These are phyloP conservation scores for Plectranthus barbatus DNA, from an alignment of 257 asterid genomes.

Conservation along the genomic window DNA sequence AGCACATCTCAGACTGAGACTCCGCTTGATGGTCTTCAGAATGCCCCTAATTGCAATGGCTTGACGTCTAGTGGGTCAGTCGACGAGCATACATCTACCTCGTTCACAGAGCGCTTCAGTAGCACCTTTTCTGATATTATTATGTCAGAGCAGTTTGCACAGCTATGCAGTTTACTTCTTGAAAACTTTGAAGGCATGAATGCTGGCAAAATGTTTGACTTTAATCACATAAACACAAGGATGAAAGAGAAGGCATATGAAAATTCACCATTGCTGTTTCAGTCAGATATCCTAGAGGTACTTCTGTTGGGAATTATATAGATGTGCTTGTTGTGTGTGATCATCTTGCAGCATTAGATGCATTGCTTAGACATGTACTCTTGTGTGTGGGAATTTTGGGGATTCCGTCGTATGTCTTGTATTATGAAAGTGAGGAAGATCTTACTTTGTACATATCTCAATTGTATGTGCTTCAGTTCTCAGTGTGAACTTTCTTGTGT, in stretches of 20 bases:
- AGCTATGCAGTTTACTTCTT: conserved; percentile 44
- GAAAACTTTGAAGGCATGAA: conserved; percentile 47
- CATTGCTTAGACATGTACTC: neutral
- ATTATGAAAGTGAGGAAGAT: neutral
- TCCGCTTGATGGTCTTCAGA: conserved; percentile 3
- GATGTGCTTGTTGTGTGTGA: neutral
- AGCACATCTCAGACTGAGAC: conserved; percentile 6
- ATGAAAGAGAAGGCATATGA: conserved; percentile 73
- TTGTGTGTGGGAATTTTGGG: neutral
- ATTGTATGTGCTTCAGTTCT: neutral
- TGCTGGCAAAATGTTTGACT: conserved; percentile 46
- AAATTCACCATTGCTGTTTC: conserved; percentile 54
- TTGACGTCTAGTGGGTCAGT: conserved; percentile 12
- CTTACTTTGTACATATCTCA: neutral
- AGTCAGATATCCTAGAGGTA: conserved; percentile 77
- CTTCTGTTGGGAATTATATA: conserved; percentile 1
- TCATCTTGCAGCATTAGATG: neutral
- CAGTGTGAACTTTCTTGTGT: conserved; percentile 10
- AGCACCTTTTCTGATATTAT: conserved; percentile 41
- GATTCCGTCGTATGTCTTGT: neutral
- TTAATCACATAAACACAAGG: conserved; percentile 55
- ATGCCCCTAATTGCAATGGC: conserved; percentile 10
- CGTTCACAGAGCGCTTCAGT: conserved; percentile 40
- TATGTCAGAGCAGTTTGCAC: conserved; percentile 56
- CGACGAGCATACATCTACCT: conserved; percentile 11